Evolutionary conservation across 2,329 filamentous ascomycete species (phyloP).

Genomic region (Penicillium aurantiogriseum): DNA sequence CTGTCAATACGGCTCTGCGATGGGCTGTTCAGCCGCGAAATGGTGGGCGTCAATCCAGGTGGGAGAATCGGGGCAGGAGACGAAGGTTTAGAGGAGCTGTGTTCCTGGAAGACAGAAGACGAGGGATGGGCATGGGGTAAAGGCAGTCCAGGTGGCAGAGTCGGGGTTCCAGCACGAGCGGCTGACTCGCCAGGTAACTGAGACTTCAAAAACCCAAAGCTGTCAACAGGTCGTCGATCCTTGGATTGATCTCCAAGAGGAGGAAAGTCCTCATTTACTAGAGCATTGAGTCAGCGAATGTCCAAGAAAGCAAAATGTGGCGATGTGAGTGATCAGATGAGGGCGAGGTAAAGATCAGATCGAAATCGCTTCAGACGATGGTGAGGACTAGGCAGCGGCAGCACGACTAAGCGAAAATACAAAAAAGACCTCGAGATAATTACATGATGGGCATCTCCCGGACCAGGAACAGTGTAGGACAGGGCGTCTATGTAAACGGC

Average conservation of each 20-base stretch:
- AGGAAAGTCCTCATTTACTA: conserved; percentile 50
- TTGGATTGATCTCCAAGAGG: conserved; percentile 43
- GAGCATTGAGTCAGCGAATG: conserved; percentile 30
- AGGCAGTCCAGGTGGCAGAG: conserved; percentile 43
- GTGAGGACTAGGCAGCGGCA: conserved; percentile 1
- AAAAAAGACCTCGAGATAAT: conserved; percentile 31
- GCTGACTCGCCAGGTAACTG: conserved; percentile 34
- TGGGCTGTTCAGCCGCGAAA: conserved; percentile 32
- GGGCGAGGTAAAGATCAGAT: neutral
- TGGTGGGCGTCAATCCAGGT: conserved; percentile 27
- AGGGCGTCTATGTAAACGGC: conserved; percentile 43
- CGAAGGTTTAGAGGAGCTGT: conserved; percentile 31
- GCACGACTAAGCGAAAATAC: conserved; percentile 26
- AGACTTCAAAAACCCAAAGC: conserved; percentile 38
- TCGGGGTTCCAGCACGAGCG: conserved; percentile 40
- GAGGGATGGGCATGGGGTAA: conserved; percentile 42
- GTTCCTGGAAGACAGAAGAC: conserved; percentile 35
- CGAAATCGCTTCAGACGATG: neutral
- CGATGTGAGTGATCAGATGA: conserved; percentile 11
- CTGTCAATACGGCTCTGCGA: conserved; percentile 26
- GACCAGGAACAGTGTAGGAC: conserved; percentile 31
- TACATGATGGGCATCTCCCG: conserved; percentile 34
- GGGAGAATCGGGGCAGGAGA: conserved; percentile 30
- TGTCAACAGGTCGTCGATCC: conserved; percentile 36
- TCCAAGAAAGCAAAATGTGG: conserved; percentile 12